Percentiles rank a stretch among this genome's conserved stretches.
These are phyloP conservation scores for Ajuga reptans DNA, from an alignment of 305 asterid genomes.

Conservation along the genomic window DNA sequence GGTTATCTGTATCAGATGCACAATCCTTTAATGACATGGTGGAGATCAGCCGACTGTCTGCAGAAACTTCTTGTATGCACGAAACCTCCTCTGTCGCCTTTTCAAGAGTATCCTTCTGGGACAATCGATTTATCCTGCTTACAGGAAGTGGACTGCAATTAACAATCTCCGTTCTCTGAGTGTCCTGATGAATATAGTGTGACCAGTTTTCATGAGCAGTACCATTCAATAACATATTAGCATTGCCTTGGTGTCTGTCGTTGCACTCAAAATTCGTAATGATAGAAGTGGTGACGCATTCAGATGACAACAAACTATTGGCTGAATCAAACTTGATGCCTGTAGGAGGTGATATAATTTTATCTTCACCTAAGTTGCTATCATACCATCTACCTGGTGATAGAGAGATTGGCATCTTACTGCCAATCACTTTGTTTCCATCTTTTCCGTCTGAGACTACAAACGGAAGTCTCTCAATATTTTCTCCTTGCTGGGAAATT, in stretches of 20 bases:
- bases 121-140: constrained; percentile 28
- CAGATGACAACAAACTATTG: constrained; percentile 21
- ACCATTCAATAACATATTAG: constrained; percentile 19
- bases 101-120: constrained; percentile 20
- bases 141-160: constrained; percentile 22
- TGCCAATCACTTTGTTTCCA: constrained; percentile 20
- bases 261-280: constrained; percentile 19
- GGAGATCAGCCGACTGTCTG: constrained; percentile 16
- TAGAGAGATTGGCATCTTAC: constrained; percentile 19
- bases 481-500: constrained; percentile 24
- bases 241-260: constrained; percentile 10
- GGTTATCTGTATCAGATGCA: constrained; percentile 23
- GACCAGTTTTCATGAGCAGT: constrained; percentile 19
- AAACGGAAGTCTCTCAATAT: constrained; percentile 22
- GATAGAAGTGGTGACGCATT: constrained; percentile 19
- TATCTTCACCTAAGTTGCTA: constrained; percentile 16
- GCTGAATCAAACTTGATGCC: constrained; percentile 14
- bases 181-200: constrained; percentile 27
- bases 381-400: constrained; percentile 14
- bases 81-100: constrained; percentile 25
- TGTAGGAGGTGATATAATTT: constrained; percentile 15
- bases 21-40: constrained; percentile 19
- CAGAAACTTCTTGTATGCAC: constrained; percentile 21
- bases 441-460: constrained; percentile 24
- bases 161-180: constrained; percentile 23